Evolutionary conservation across 768 basidiomycete species (phyloP), one percentile per base, ranked within the genome.

Genomic region (Tulasnella sp.): DNA sequence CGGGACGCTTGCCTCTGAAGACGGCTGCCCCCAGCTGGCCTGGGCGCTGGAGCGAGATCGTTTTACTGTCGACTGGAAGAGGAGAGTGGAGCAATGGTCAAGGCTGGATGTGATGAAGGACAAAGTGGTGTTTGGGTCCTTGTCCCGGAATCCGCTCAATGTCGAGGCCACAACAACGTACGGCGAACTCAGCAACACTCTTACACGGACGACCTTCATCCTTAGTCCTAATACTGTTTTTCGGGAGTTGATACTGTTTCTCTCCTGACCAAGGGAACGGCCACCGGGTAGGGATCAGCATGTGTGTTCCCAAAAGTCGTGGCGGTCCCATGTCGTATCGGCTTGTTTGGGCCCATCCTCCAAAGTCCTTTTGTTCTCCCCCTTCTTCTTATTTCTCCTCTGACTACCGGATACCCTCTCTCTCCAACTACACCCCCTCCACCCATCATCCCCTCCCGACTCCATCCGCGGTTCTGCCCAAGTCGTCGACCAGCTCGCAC

Each of bases 351-450:
- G 32, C 77, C 67, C 77, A 61, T 23, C 42, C 55, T 61, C 51
- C 57, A 57, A 70, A 48, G 46, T 71, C 77, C 77, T 77, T 77
- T 77, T 77, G 77, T 77, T 77, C 77, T 44, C 55, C 77, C 77
- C 77, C 44, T 67, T 67, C 32, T 35, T 67, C 46, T 73, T 57
- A 70, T 77, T 48, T 57, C 77, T 55, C 77, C 71, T 70, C 44
- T 67, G 61, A 67, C 61, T 67, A 35, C 61, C 61, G 61, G 61
- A 26, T 29, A 67, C 26, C 61, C 61, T 67, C 61, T 67, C 61
- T 74, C 73, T 44, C 44, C 73, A 44, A 35, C 75, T 67, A 39
- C 51, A 48, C 37, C 75, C 75, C 74, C 57, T 61, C 55, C 67
- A 55, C 75, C 35, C 73, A 74, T 73, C 72, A 73, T 76, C 75